phyloP scores from a whole-genome alignment of 768 basidiomycete species.

The Boletus rubroflammeus region DNA sequence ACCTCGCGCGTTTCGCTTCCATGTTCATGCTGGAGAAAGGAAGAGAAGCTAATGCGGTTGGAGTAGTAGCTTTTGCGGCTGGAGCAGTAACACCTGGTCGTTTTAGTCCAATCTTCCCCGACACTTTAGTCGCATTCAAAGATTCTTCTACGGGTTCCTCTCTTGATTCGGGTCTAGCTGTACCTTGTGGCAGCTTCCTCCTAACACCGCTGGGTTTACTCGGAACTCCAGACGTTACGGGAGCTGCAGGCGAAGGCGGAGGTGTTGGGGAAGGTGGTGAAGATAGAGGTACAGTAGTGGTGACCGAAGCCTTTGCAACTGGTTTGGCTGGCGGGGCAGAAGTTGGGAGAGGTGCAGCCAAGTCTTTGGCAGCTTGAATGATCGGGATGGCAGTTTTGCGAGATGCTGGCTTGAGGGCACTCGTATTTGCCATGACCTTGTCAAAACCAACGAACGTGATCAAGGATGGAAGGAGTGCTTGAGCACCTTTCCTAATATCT shows the following conservation, averaged over 20 bases:
- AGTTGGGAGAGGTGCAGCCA: slow-evolving; percentile 33
- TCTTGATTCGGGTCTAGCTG: slow-evolving; percentile 44
- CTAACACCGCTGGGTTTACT: slow-evolving; percentile 64
- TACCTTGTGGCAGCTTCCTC: slow-evolving; percentile 65
- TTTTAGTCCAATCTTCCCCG: slow-evolving; percentile 42
- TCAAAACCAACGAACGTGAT: slow-evolving; percentile 77
- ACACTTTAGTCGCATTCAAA: slow-evolving; percentile 29
- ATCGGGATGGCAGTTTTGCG: slow-evolving; percentile 78
- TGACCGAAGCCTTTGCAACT: slow-evolving; percentile 20
- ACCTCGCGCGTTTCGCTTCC: slow-evolving; percentile 55
- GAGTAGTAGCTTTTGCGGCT: slow-evolving; percentile 31
- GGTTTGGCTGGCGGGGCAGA: slow-evolving; percentile 31
- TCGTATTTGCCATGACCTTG: slow-evolving; percentile 81
- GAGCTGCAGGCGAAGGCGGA: slow-evolving; percentile 39
- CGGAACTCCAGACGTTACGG: slow-evolving; percentile 25
- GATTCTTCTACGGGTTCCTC: slow-evolving; percentile 37
- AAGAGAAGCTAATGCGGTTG: slow-evolving; percentile 31
- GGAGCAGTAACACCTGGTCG: slow-evolving; percentile 37
- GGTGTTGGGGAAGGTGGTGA: slow-evolving; percentile 35
- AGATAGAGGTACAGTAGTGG: slow-evolving; percentile 21
- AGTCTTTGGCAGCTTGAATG: slow-evolving; percentile 75
- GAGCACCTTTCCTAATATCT: slow-evolving; percentile 91
- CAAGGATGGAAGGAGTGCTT: slow-evolving; percentile 72
- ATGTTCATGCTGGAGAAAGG: slow-evolving; percentile 34
- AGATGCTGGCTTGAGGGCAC: slow-evolving; percentile 87